Base-by-base conservation (phyloP, 2,329 filamentous ascomycete genomes). In the Talaromyces sp. region DNA sequence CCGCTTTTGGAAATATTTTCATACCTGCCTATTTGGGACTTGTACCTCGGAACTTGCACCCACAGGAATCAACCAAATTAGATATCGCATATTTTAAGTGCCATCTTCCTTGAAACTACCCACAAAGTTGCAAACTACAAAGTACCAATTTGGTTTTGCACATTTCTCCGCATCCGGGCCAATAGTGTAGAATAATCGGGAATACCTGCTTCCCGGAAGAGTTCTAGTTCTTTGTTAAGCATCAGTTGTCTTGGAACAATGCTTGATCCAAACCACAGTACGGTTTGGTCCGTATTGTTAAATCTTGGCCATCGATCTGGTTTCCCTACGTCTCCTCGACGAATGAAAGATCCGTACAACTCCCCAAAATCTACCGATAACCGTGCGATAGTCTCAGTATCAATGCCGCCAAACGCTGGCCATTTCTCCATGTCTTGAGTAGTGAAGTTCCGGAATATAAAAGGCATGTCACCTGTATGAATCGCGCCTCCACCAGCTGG, bases 381-480 rank as follows among this genome's bases (percentile, higher is more conserved):
- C 17, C 11, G n/a, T 3, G 52, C 9, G 5, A 54, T 8, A 10
- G 33, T 2, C 2, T 4, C 28, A 7, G 17, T 2, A 33, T 33
- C 52, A 30, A 25, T 54, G 3, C 15, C 28, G n/a, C 33, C 19
- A 15, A 54, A 54, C 6, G 52, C 52, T 4, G 52, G 27, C 52
- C 52, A 33, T 28, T 10, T 54, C 27, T 54, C 27, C 52, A 54
- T n/a, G 28, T 54, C 52, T n/a, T 13, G 13, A 17, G 2, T 25
- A 17, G 27, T 33, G 15, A 54, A 54, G 52, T 54, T 54, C n/a
- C 52, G 25, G 7, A 32, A 54, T 32, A 54, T 54, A 3, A 54
- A 54, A 10, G 52, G 52, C 52, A 54, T 54, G 25, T 54, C 52
- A 54, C 52, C 52, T 19, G 52, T 54, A 54, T 54, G 52, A 8